Evolutionary conservation across 2,329 filamentous ascomycete species (phyloP).

Genomic region (Xylariaceae sp.): DNA sequence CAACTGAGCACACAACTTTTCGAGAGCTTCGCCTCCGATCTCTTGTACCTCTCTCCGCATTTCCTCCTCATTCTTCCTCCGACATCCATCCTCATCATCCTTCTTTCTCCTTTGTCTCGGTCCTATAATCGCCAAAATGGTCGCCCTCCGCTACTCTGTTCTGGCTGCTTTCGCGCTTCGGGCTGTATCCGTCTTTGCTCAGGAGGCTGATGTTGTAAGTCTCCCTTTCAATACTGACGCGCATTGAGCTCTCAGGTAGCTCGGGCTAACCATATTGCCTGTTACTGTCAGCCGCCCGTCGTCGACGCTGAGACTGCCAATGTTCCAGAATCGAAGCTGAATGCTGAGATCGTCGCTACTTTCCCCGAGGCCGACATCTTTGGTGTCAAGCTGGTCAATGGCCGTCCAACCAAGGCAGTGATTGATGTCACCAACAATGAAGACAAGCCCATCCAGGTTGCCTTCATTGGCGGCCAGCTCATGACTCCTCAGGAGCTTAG

Average conservation of each 20-base stretch:
- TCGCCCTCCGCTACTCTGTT: conserved; percentile 44
- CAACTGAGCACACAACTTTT: conserved; percentile 30
- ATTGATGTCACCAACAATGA: conserved; percentile 88
- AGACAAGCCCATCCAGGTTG: conserved; percentile 73
- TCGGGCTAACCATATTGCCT: conserved; percentile 2
- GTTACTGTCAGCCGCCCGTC: conserved; percentile 31
- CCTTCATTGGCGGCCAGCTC: conserved; percentile 79
- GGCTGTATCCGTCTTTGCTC: conserved; percentile 43
- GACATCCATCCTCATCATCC: conserved; percentile 8
- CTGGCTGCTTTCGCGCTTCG: conserved; percentile 44
- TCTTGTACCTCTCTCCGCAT: conserved; percentile 22
- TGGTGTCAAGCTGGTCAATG: conserved; percentile 94
- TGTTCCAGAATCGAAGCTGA: conserved; percentile 54
- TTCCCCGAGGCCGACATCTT: conserved; percentile 81
- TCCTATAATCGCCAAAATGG: conserved; percentile 36
- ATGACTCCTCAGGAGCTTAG: conserved; percentile 61
- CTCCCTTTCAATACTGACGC: background rate
- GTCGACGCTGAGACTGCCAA: conserved; percentile 35
- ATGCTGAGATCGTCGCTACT: conserved; percentile 69
- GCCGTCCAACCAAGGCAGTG: conserved; percentile 81
- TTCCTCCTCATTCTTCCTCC: conserved; percentile 16
- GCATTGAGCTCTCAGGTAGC: background rate
- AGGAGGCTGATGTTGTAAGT: conserved; percentile 41
- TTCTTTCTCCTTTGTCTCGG: conserved; percentile 17
- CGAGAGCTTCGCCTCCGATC: conserved; percentile 21